phyloP scores from a whole-genome alignment of 2,329 filamentous ascomycete species.

The Trichoderma semiorbis region DNA sequence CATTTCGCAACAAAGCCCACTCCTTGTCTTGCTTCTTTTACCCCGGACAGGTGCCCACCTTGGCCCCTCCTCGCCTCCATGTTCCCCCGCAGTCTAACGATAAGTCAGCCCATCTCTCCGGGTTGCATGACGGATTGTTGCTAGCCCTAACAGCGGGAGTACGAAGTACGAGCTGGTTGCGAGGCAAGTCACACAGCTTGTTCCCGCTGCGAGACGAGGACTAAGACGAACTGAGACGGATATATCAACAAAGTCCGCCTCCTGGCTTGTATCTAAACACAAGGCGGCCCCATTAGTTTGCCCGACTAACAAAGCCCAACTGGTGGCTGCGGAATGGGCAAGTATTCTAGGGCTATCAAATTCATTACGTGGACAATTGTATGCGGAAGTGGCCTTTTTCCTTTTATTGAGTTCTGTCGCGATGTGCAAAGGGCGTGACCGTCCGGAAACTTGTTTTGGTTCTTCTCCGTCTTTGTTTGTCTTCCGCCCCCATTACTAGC shows the following conservation, averaged over 20 bases:
- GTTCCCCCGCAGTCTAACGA: conserved; percentile 12
- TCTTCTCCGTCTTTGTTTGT: neutral
- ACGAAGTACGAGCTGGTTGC: neutral
- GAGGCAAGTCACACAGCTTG: neutral
- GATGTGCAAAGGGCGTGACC: neutral
- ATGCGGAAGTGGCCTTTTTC: neutral
- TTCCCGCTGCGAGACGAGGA: neutral
- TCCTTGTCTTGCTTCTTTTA: neutral
- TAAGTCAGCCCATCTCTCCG: conserved; percentile 2
- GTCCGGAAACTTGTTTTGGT: neutral
- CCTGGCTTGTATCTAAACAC: neutral
- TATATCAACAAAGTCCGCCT: neutral
- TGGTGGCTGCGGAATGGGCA: neutral
- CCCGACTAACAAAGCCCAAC: neutral
- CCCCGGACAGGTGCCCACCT: conserved; percentile 3
- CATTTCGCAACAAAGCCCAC: neutral
- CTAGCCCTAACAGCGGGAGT: neutral
- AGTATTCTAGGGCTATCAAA: neutral
- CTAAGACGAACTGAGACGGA: neutral
- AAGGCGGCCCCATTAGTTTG: conserved; percentile 1
- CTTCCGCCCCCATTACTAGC: neutral
- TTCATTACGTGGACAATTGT: neutral
- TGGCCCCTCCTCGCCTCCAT: neutral
- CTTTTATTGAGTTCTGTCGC: neutral
- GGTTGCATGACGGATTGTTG: neutral